Percentiles rank a stretch among this genome's conserved stretches.
Conservation (phyloP, 768 basidiomycete genomes). For the Suillus hirtellus region DNA sequence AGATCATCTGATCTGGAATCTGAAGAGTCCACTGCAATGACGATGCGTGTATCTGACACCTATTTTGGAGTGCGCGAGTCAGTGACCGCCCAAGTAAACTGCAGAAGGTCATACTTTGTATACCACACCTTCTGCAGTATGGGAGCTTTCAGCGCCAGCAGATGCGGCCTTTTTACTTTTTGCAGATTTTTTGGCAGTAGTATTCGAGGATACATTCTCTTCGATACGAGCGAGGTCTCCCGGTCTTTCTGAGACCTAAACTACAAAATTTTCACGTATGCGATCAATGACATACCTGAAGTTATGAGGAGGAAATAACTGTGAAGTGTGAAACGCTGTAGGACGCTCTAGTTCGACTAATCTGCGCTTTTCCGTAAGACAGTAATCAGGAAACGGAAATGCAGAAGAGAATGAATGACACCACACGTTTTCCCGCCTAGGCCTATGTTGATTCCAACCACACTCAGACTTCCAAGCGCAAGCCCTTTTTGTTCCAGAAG, state of each 20-base stretch:
- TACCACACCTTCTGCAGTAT: constrained; percentile 74
- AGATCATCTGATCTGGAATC: constrained; percentile 63
- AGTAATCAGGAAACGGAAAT: constrained; percentile 5
- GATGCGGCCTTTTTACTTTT: constrained; percentile 41
- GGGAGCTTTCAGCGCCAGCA: constrained; percentile 34
- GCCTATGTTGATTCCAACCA: constrained; percentile 75
- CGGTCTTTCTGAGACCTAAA: constrained; percentile 45
- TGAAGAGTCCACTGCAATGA: constrained; percentile 72
- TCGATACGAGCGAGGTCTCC: constrained; percentile 91
- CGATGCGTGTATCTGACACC: constrained; percentile 81
- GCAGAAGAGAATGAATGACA: background rate
- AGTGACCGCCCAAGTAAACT: background rate
- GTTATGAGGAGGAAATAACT: constrained; percentile 81
- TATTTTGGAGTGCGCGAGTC: constrained; percentile 26
- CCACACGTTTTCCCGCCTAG: constrained; percentile 89
- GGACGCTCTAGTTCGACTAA: constrained; percentile 87
- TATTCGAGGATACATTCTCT: constrained; percentile 51
- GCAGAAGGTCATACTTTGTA: constrained; percentile 60
- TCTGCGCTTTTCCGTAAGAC: constrained; percentile 48
- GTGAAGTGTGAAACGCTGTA: constrained; percentile 70
- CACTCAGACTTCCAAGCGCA: constrained; percentile 70
- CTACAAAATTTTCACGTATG: constrained; percentile 11
- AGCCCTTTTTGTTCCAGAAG: constrained; percentile 89
- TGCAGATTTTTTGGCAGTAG: constrained; percentile 42
- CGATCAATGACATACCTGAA: constrained; percentile 54